phyloP scores from a whole-genome alignment of 441 rosid species.

The Adansonia rubrostipa region DNA sequence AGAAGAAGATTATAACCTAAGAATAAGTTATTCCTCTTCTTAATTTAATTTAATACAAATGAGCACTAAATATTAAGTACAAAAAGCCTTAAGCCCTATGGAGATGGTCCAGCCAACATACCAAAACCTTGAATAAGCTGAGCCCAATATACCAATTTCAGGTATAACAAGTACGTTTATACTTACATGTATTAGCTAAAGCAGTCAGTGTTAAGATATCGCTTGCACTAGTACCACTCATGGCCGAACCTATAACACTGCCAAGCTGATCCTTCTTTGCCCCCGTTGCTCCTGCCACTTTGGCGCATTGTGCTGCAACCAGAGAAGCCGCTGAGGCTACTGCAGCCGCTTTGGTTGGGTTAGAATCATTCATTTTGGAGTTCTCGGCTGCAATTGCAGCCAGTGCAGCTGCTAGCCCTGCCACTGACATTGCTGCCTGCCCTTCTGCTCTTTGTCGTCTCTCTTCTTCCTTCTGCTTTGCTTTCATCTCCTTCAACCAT shows the following conservation, averaged over 20 bases:
- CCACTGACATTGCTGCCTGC: conserved; percentile 85
- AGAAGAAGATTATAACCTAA: background rate
- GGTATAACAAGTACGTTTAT: background rate
- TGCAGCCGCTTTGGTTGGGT: conserved; percentile 55
- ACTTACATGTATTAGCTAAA: conserved; percentile 74
- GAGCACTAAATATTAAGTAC: too few relatives aligned
- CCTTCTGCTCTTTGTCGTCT: conserved; percentile 83
- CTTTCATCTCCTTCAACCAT: conserved; percentile 81
- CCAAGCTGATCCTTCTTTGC: conserved; percentile 77
- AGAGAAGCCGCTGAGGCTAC: conserved; percentile 89
- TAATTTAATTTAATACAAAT: too few relatives aligned
- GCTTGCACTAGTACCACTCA: conserved; percentile 62
- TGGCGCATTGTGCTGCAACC: conserved; percentile 85
- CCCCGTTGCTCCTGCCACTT: conserved; percentile 87
- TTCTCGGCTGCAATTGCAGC: conserved; percentile 82
- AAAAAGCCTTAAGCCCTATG: background rate
- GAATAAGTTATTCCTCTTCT: background rate
- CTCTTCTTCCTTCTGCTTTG: conserved; percentile 79
- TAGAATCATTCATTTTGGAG: conserved; percentile 37
- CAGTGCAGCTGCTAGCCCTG: conserved; percentile 83
- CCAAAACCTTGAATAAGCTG: background rate
- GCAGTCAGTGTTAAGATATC: conserved; percentile 90
- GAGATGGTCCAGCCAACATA: background rate
- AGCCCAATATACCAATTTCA: too few relatives aligned
- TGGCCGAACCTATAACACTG: conserved; percentile 68